Base-by-base conservation (phyloP, 768 basidiomycete species). In the Boletus coccyginus region DNA sequence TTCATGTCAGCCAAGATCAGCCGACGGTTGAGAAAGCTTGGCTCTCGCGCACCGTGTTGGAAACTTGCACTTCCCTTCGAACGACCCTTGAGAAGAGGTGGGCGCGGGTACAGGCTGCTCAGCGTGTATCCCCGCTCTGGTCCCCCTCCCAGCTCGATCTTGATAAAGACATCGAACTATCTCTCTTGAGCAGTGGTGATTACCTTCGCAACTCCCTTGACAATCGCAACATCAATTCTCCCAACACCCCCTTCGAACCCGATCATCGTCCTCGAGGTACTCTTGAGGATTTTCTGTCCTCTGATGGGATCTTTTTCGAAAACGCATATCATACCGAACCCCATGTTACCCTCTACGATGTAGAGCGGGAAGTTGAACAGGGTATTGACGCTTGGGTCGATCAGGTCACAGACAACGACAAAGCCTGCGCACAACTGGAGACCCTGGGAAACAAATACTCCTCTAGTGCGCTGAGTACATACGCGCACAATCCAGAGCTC, bases 11-110 rank as follows among this genome's bases (percentile, higher is more conserved):
- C 69, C 29, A 81, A 80, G 62, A 59, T 78, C 13, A 67, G 68
- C 5, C 61, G 71, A 32, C 71, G 78, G 6, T 50, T 77, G 41
- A 58, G 58, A 41, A 81, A 81, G 57, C 69, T 80, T 0, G 62
- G 64, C 2, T 46, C 56, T 11, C 58, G 52, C 0, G 52, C 52
- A 0, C 60, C 66, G 1, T 48, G 47, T 17, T 60, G 62, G 63
- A 32, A 45, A 52, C 55, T 46, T 69, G 52, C 45, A 62, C 40
- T 14, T 56, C 7, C 10, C 60, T 72, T 8, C 57, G 60, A n/a
- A 44, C 32, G 0, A 44, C 38, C 0, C 59, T 81, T 9, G 65
- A 74, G 57, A 42, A 45, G 10, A 67, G 77, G 46, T 81, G 79
- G 80, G 42, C 36, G 14, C 41, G 50, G 29, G 64, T 77, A 14